Evolutionary conservation across 495 filamentous ascomycete species (phyloP).

Genomic region (Aspergillus incahuasiensis): DNA sequence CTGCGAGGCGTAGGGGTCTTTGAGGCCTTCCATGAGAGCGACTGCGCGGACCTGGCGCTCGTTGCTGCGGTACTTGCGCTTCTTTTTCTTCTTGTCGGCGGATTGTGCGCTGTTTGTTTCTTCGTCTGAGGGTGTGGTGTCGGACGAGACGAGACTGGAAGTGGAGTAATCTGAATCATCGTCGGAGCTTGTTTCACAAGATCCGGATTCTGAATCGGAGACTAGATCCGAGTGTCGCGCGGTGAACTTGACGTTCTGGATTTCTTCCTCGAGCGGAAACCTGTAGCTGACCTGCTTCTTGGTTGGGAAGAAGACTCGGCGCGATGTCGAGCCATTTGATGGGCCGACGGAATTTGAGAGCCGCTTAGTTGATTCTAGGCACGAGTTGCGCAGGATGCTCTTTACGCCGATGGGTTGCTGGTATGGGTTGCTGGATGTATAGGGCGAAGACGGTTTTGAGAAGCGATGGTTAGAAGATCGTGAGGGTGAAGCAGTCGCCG

Average conservation of each 20-base stretch:
- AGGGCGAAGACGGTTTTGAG: conserved; percentile 21
- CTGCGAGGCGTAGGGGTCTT: conserved; percentile 28
- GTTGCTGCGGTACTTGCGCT: conserved; percentile 31
- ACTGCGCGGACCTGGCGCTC: conserved; percentile 43
- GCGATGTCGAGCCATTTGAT: conserved; percentile 28
- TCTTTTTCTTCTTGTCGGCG: conserved; percentile 29
- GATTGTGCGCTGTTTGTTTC: conserved; percentile 5
- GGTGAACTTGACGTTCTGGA: conserved; percentile 48
- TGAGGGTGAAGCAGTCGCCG: conserved; percentile 46
- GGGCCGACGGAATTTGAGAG: conserved; percentile 39
- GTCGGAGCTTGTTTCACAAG: conserved; percentile 16
- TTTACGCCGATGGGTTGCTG: conserved; percentile 59
- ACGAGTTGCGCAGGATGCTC: conserved; percentile 76
- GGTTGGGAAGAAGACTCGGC: conserved; percentile 52
- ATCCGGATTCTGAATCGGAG: conserved; percentile 19
- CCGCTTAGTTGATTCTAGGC: conserved; percentile 38
- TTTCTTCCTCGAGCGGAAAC: conserved; percentile 50
- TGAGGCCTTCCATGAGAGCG: conserved; percentile 36
- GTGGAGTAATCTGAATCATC: conserved; percentile 36
- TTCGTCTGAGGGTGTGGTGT: conserved; percentile 41
- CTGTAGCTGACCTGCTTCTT: conserved; percentile 55
- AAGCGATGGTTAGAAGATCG: conserved; percentile 27
- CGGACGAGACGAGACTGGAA: conserved; percentile 26
- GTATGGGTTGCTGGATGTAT: conserved; percentile 49
- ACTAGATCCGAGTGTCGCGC: conserved; percentile 46